These are phyloP conservation scores for Raddia guianensis DNA, from an alignment of 176 grass and related monocot species.

Conservation along the genomic window DNA sequence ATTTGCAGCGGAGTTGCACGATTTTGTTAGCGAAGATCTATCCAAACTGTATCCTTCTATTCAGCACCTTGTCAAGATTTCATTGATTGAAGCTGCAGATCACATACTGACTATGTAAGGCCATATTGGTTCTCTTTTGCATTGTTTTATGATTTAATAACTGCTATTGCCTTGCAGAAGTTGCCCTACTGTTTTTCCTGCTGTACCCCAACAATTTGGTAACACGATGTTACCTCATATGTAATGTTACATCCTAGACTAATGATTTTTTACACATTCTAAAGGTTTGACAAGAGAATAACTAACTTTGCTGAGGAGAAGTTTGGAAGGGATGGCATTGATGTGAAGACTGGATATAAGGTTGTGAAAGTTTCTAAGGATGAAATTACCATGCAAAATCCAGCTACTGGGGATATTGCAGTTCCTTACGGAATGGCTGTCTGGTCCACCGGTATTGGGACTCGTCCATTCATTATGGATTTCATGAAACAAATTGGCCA, in stretches of 20 bases:
- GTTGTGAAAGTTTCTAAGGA: slow-evolving; percentile 87
- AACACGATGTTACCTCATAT: not conserved
- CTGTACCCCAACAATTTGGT: not conserved
- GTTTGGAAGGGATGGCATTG: slow-evolving; percentile 89
- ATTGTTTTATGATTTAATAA: slow-evolving; percentile 17
- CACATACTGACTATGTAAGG: slow-evolving; percentile 96
- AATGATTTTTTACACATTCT: slow-evolving; percentile 15
- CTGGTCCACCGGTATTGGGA: slow-evolving; percentile 94
- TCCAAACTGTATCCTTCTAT: slow-evolving; percentile 79
- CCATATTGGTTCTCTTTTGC: not conserved
- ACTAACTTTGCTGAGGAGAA: slow-evolving; percentile 90
- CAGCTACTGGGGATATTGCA: slow-evolving; percentile 54
- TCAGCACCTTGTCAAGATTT: slow-evolving; percentile 87
- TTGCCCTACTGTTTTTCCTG: not conserved
- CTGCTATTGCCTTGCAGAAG: slow-evolving; percentile 9
- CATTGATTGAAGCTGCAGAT: slow-evolving; percentile 82
- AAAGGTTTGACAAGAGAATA: slow-evolving; percentile 98
- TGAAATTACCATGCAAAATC: slow-evolving; percentile 78
- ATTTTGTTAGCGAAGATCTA: slow-evolving; percentile 93
- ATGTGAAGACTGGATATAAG: slow-evolving; percentile 93
- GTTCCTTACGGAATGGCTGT: slow-evolving; percentile 97
- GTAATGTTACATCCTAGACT: slow-evolving; percentile 16
- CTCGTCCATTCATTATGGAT: slow-evolving; percentile 78
- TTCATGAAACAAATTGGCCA: slow-evolving; percentile 99
- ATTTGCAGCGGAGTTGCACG: slow-evolving; percentile 90